Evolutionary conservation across 164 flowering plant species (phyloP).

Genomic region (Nymphaea thermarum): DNA sequence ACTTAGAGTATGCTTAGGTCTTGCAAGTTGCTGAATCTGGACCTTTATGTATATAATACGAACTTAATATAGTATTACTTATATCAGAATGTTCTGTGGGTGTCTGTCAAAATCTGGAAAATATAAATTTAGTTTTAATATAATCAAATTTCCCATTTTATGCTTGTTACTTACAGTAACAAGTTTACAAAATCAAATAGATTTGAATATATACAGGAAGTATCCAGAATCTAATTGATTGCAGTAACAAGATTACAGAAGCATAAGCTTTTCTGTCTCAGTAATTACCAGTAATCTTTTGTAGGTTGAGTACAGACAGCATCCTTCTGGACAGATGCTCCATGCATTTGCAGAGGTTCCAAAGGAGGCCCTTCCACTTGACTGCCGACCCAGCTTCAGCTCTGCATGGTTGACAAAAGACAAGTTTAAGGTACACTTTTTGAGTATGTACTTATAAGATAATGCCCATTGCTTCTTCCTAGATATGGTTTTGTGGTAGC

Average conservation of each 20-base stretch:
- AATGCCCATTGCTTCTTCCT: too few relatives aligned
- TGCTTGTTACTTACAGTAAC: background rate
- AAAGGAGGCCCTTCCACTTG: constrained; percentile 80
- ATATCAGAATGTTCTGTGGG: too few relatives aligned
- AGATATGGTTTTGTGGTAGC: background rate
- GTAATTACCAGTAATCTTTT: background rate
- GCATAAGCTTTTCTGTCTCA: background rate
- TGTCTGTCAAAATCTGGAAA: too few relatives aligned
- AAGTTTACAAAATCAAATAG: background rate
- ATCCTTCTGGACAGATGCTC: constrained; percentile 40
- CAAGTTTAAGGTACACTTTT: constrained; percentile 49
- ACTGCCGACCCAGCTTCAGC: constrained; percentile 75
- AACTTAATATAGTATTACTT: too few relatives aligned
- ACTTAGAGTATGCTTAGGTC: too few relatives aligned
- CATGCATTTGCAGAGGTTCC: constrained; percentile 75
- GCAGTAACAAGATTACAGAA: too few relatives aligned
- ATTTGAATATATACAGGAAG: too few relatives aligned
- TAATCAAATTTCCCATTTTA: too few relatives aligned
- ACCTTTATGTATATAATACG: too few relatives aligned
- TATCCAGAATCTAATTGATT: too few relatives aligned
- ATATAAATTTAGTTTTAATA: too few relatives aligned
- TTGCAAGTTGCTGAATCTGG: too few relatives aligned
- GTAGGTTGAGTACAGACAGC: constrained; percentile 74
- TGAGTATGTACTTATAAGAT: background rate
- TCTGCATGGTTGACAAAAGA: constrained; percentile 64